Conservation (phyloP, 768 basidiomycete genomes). For the Porphyrellus cyaneotinctus region DNA sequence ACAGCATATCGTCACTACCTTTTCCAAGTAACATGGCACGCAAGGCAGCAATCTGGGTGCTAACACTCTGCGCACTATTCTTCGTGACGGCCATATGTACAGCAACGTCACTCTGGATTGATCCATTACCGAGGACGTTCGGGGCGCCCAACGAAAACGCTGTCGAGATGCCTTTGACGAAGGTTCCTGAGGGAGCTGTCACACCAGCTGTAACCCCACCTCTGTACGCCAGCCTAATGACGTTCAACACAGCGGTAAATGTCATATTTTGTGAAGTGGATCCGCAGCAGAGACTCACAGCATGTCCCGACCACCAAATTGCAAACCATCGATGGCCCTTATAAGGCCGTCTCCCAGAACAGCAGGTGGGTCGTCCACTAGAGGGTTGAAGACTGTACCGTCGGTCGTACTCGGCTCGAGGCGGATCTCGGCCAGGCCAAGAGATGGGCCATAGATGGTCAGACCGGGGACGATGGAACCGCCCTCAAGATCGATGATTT, state of each 20-base stretch:
- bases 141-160: constrained; percentile 55
- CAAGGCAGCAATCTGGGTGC: constrained; percentile 62
- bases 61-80: constrained; percentile 46
- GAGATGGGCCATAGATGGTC: constrained; percentile 63
- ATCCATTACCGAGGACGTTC: constrained; percentile 10
- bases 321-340: constrained; percentile 42
- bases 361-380: constrained; percentile 40
- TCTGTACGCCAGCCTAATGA: constrained; percentile 56
- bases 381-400: constrained; percentile 56
- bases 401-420: constrained; percentile 69
- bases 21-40: constrained; percentile 56
- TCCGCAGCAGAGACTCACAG: constrained; percentile 18
- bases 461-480: constrained; percentile 69
- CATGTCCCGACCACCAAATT: constrained; percentile 13
- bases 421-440: constrained; percentile 69
- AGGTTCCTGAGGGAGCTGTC: constrained; percentile 42
- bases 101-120: constrained; percentile 49
- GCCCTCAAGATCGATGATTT: constrained; percentile 60
- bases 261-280: not conserved
- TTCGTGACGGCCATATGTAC: constrained; percentile 57
- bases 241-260: not conserved
- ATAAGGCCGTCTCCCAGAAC: constrained; percentile 8
- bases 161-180: constrained; percentile 59
- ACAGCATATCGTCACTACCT: constrained; percentile 38
- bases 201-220: constrained; percentile 65